A percentile compares a stretch with the other conserved stretches of the same genome.
Evolutionary conservation across 2,329 filamentous ascomycete genomes (phyloP).

Genomic region (Nannizzia gypsea): DNA sequence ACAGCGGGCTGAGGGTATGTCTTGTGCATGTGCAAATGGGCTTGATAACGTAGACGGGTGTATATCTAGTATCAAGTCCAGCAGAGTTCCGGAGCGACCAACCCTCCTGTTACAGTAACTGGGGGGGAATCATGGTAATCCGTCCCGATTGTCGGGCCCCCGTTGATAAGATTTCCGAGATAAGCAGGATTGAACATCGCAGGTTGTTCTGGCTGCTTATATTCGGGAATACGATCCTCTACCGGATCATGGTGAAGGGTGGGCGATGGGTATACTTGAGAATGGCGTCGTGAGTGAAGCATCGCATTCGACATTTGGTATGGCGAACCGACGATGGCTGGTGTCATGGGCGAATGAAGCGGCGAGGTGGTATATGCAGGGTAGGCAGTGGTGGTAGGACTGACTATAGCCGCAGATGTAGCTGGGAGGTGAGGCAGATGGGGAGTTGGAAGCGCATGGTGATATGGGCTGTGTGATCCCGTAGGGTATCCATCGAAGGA

Average conservation of each 20-base stretch:
- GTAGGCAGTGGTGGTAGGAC: slow-evolving; percentile 25
- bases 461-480: slow-evolving; percentile 26
- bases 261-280: slow-evolving; percentile 27
- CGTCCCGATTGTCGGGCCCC: slow-evolving; percentile 20
- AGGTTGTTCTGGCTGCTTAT: slow-evolving; percentile 23
- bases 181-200: slow-evolving; percentile 30
- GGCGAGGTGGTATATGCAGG: slow-evolving; percentile 31
- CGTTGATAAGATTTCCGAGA: slow-evolving; percentile 24
- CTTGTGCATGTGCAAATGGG: not conserved
- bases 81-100: slow-evolving; percentile 25
- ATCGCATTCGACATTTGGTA: slow-evolving; percentile 23
- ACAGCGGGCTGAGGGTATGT: not conserved
- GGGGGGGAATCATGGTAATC: slow-evolving; percentile 24
- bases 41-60: slow-evolving; percentile 1
- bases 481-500: slow-evolving; percentile 30
- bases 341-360: slow-evolving; percentile 29
- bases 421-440: slow-evolving; percentile 22
- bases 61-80: slow-evolving; percentile 23
- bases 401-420: slow-evolving; percentile 18
- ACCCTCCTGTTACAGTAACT: slow-evolving; percentile 23
- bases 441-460: slow-evolving; percentile 23
- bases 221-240: slow-evolving; percentile 21
- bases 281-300: slow-evolving; percentile 25
- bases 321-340: slow-evolving; percentile 28
- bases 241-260: slow-evolving; percentile 26